Conservation (phyloP, 768 basidiomycete genomes). For the Auriculariales sp. region DNA sequence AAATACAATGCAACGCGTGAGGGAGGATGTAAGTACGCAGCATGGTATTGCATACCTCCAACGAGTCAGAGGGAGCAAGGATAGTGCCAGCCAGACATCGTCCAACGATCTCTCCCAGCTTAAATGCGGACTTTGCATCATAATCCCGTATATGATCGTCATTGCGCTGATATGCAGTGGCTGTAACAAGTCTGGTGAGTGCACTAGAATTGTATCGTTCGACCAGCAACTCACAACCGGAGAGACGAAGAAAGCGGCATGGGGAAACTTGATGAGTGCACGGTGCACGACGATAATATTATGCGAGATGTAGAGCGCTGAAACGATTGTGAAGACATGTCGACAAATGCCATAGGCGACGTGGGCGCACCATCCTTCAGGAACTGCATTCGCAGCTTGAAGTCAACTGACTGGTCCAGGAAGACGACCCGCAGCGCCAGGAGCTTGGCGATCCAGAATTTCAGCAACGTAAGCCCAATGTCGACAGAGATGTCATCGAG, state of each 20-base stretch:
- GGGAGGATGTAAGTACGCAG: no score
- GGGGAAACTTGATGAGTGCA: conserved; percentile 69
- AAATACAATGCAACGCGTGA: no score
- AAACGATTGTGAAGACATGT: not conserved
- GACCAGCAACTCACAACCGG: conserved; percentile 36
- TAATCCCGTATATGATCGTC: conserved; percentile 80
- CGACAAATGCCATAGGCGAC: not conserved
- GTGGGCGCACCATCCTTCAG: conserved; percentile 44
- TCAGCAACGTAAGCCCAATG: conserved; percentile 68
- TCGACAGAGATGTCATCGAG: conserved; percentile 67
- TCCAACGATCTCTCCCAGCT: conserved; percentile 48
- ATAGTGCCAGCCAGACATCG: conserved; percentile 76
- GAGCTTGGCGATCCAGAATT: conserved; percentile 70
- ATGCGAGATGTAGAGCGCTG: conserved; percentile 76
- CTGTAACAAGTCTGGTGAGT: not conserved
- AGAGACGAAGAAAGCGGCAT: conserved; percentile 78
- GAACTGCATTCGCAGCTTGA: conserved; percentile 50
- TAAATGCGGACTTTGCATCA: conserved; percentile 63
- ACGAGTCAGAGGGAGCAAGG: conserved; percentile 78
- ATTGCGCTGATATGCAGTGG: conserved; percentile 83
- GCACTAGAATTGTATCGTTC: no score
- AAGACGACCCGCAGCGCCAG: conserved; percentile 67
- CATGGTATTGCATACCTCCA: no score
- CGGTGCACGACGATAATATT: conserved; percentile 78
- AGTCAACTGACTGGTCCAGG: conserved; percentile 56